Conservation (phyloP, 129 eudicot genomes). For the sunflower (Helianthus annuus) region HanXRQr2.0-SUNRISE NC_035437.2:157886110-157886609, state of each 20-base stretch:
- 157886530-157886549: background rate
- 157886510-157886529: background rate
- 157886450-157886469: background rate
- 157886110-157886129: conserved; percentile 53
- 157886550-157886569: background rate
- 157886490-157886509: background rate
- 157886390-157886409: conserved; percentile 51
- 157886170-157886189: conserved; percentile 62
- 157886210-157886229: conserved; percentile 71
- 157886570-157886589: no score
- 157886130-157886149: conserved; percentile 67
- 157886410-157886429: conserved; percentile 18
- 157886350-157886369: conserved; percentile 62
- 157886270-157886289: conserved; percentile 77
- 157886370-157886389: conserved; percentile 24
- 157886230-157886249: conserved; percentile 67
- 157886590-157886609: no score
- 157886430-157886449: background rate
- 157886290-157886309: conserved; percentile 96
- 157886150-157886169: conserved; percentile 82
- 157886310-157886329: conserved; percentile 69
- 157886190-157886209: conserved; percentile 83
- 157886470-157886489: background rate
- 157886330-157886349: conserved; percentile 82
- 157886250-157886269: conserved; percentile 79